A percentile compares a stretch with the other conserved stretches of the same genome.
phyloP scores from a whole-genome alignment of 129 eudicot species.

The Helichrysum umbraculigerum region DNA sequence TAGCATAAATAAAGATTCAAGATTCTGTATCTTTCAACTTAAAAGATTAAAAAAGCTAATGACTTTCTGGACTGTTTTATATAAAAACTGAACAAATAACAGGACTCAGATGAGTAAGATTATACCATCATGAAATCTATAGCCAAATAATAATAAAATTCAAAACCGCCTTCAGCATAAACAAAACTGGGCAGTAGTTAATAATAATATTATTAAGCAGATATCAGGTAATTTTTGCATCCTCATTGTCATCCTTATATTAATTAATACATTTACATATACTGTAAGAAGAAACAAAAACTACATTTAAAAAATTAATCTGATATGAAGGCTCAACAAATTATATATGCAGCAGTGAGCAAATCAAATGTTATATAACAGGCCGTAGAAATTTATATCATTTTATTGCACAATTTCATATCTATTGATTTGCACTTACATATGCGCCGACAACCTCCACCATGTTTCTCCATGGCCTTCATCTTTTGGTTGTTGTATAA shows the following conservation, averaged over 20 bases:
- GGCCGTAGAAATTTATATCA: not conserved
- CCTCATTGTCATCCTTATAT: constrained; percentile 1
- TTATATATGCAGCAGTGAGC: not conserved
- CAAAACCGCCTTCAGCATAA: constrained; percentile 7
- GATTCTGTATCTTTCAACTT: not conserved
- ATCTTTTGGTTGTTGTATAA: not conserved
- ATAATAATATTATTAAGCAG: not conserved
- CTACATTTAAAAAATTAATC: not conserved
- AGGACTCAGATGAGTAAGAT: constrained; percentile 17
- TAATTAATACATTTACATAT: too few relatives aligned
- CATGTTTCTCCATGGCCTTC: not conserved
- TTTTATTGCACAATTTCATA: too few relatives aligned
- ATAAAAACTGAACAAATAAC: not conserved
- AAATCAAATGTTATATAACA: not conserved
- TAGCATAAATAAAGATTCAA: not conserved
- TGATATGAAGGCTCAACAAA: not conserved
- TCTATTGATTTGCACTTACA: too few relatives aligned
- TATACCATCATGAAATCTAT: not conserved
- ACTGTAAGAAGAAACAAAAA: not conserved
- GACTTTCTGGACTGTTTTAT: not conserved
- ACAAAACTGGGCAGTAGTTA: not conserved
- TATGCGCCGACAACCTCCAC: not conserved
- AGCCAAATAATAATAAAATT: constrained; percentile 1
- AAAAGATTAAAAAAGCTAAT: not conserved
- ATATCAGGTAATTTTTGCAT: constrained; percentile 2